phyloP scores from a whole-genome alignment of 1,139 yeast genomes.

The Yamadazyma siamensis region DNA sequence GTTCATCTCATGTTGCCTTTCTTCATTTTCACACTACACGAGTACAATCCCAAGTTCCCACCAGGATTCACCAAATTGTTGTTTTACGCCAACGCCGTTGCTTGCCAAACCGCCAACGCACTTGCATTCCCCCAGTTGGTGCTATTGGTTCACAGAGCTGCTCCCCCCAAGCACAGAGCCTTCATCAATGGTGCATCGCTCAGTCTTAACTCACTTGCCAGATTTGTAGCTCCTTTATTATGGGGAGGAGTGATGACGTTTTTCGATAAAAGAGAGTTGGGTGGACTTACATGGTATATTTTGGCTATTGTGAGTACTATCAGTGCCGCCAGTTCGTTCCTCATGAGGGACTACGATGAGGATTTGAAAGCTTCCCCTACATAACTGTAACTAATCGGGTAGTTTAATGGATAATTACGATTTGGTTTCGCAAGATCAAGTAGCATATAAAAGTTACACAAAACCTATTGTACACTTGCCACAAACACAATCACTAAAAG shows the following conservation, averaged over 20 bases:
- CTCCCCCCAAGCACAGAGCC: constrained; percentile 48
- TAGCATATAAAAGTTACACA: no score
- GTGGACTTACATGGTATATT: constrained; percentile 52
- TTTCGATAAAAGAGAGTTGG: constrained; percentile 39
- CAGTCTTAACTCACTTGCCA: constrained; percentile 50
- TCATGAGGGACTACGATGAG: constrained; percentile 25
- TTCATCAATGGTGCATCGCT: constrained; percentile 49
- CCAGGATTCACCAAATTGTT: constrained; percentile 20
- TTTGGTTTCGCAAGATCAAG: no score
- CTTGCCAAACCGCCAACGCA: constrained; percentile 36
- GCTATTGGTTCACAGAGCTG: constrained; percentile 45
- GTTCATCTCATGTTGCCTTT: constrained; percentile 50
- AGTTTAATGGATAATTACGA: no score
- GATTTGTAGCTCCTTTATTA: constrained; percentile 55
- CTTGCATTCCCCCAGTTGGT: constrained; percentile 15
- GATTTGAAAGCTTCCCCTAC: constrained; percentile 10
- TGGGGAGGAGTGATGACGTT: constrained; percentile 59
- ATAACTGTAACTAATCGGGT: no score
- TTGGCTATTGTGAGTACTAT: constrained; percentile 34
- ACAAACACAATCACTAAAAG: no score
- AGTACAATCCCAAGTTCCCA: constrained; percentile 23
- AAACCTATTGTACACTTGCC: no score
- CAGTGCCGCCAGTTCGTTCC: constrained; percentile 29
- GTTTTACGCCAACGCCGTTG: constrained; percentile 21
- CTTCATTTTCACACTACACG: constrained; percentile 40